Percentiles rank a stretch among this genome's conserved stretches.
Evolutionary conservation across 176 grass and related monocot species (phyloP).

Genomic region (Themeda triandra): DNA sequence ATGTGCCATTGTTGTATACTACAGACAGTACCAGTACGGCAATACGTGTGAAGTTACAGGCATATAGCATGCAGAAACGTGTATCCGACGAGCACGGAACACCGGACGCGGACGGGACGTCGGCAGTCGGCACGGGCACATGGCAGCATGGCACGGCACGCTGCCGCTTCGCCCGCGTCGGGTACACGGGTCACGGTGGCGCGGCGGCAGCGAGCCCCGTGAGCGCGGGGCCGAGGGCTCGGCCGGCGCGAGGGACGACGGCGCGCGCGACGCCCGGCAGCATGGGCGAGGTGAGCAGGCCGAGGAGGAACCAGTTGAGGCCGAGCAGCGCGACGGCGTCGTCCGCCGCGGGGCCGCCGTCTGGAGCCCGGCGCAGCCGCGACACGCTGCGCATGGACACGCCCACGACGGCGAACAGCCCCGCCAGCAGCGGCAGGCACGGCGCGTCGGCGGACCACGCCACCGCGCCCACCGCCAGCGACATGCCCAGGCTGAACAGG

Average conservation of each 20-base stretch:
- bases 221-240: not conserved
- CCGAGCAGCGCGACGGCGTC: constrained; percentile 54
- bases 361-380: not conserved
- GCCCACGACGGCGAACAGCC: constrained; percentile 51
- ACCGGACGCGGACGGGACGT: not conserved
- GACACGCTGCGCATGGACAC: constrained; percentile 53
- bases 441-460: constrained; percentile 39
- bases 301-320: constrained; percentile 74
- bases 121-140: not conserved
- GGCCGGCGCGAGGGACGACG: constrained; percentile 19
- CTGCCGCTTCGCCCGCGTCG: not conserved
- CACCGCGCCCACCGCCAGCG: constrained; percentile 48
- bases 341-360: not conserved
- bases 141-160: no score
- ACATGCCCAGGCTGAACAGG: constrained; percentile 50
- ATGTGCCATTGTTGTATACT: not conserved
- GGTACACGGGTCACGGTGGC: not conserved
- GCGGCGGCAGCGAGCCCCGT: constrained; percentile 18
- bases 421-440: constrained; percentile 56
- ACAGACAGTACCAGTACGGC: no score
- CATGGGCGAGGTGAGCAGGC: constrained; percentile 41
- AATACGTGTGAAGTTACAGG: not conserved
- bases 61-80: not conserved
- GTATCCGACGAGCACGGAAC: not conserved
- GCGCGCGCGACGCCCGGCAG: constrained; percentile 26